Conservation (phyloP, 306 rosid genomes). For the Hippophae gyantsensis region DNA sequence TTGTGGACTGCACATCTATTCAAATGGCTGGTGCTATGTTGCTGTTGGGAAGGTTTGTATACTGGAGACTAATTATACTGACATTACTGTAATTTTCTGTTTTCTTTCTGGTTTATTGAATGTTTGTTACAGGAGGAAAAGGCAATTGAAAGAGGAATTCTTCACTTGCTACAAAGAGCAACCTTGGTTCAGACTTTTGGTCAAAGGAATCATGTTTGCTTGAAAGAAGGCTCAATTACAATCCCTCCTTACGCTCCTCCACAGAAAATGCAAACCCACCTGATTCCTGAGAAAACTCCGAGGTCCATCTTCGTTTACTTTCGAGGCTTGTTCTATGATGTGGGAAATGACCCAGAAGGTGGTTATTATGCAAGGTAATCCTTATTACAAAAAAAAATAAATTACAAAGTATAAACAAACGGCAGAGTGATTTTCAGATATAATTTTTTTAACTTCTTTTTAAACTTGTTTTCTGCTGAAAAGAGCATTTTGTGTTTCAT, state of each 20-base stretch:
- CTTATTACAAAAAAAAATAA: not conserved
- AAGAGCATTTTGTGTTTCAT: not conserved
- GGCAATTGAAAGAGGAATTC: slow-evolving; percentile 88
- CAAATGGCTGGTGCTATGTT: slow-evolving; percentile 1
- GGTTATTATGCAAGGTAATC: slow-evolving; percentile 88
- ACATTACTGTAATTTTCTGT: no score
- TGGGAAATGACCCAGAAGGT: slow-evolving; percentile 94
- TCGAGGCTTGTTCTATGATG: slow-evolving; percentile 86
- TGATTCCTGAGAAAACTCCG: no score
- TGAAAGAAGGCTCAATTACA: slow-evolving; percentile 78
- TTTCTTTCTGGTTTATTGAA: no score
- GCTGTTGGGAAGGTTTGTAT: no score
- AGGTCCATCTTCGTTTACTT: slow-evolving; percentile 50
- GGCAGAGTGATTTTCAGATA: slow-evolving; percentile 7
- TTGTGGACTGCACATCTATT: not conserved
- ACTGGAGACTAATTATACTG: no score
- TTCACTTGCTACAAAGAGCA: slow-evolving; percentile 62
- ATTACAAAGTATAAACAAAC: not conserved
- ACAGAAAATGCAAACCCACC: slow-evolving; percentile 66
- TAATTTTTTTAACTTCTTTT: not conserved
- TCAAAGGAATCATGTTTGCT: slow-evolving; percentile 78
- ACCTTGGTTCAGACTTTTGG: slow-evolving; percentile 93
- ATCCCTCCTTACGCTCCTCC: slow-evolving; percentile 93
- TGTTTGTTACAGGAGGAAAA: slow-evolving; percentile 60
- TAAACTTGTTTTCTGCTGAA: not conserved